Evolutionary conservation across 495 filamentous ascomycete species (phyloP).

Genomic region (Hypoxylon trugodes): DNA sequence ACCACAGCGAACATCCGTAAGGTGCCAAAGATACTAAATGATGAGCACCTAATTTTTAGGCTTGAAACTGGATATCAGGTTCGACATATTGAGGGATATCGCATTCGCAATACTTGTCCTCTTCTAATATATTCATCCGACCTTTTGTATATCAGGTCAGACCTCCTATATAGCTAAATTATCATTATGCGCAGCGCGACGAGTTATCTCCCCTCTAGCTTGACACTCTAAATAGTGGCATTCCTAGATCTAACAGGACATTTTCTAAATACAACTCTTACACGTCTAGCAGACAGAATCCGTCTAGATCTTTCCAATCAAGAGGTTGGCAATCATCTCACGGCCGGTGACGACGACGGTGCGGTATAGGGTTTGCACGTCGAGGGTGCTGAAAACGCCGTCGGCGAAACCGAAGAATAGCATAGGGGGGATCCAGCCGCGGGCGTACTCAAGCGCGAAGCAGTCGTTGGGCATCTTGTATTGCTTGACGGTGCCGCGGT

Average conservation of each 20-base stretch:
- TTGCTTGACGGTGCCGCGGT: slow-evolving; percentile 80
- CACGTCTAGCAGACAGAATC: neutral
- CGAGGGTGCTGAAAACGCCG: slow-evolving; percentile 75
- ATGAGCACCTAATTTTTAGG: too few relatives aligned
- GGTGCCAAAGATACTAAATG: too few relatives aligned
- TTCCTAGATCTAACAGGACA: slow-evolving; percentile 1
- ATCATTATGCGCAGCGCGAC: slow-evolving; percentile 5
- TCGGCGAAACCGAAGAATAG: slow-evolving; percentile 87
- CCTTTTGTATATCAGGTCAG: too few relatives aligned
- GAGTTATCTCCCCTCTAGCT: slow-evolving; percentile 13
- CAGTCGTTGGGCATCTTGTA: slow-evolving; percentile 82
- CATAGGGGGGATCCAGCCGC: slow-evolving; percentile 92
- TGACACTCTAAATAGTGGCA: slow-evolving; percentile 11
- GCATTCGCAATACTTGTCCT: too few relatives aligned
- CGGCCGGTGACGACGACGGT: slow-evolving; percentile 73
- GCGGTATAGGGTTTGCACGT: slow-evolving; percentile 80
- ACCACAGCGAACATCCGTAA: too few relatives aligned
- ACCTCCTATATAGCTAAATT: slow-evolving; percentile 1
- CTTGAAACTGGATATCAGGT: too few relatives aligned
- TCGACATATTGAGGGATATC: neutral
- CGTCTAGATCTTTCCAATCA: slow-evolving; percentile 72
- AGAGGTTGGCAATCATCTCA: slow-evolving; percentile 76
- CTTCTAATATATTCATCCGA: too few relatives aligned
- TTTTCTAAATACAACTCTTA: neutral
- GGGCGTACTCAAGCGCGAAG: slow-evolving; percentile 88